phyloP scores from a whole-genome alignment of 495 filamentous ascomycete genomes.

The Aspergillus panamensis region DNA sequence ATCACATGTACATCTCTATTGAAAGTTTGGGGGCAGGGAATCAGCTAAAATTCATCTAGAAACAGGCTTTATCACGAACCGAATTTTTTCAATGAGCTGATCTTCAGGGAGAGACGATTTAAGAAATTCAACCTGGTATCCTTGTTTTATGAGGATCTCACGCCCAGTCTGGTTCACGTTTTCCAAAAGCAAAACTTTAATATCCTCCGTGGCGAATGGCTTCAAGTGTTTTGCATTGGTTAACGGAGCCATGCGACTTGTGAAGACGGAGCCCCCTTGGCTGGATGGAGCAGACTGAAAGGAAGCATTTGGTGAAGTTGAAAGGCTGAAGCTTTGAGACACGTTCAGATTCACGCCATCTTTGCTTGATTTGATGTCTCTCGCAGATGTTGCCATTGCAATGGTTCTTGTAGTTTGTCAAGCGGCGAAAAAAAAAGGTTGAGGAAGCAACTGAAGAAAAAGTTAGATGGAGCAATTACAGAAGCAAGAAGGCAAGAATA shows the following conservation, averaged over 20 bases:
- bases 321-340: slow-evolving; percentile 53
- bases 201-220: slow-evolving; percentile 90
- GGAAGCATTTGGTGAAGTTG: slow-evolving; percentile 60
- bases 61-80: slow-evolving; percentile 49
- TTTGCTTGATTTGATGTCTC: slow-evolving; percentile 32
- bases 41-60: slow-evolving; percentile 4
- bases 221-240: slow-evolving; percentile 74
- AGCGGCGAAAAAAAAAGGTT: background rate
- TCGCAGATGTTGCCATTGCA: slow-evolving; percentile 22
- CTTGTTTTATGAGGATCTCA: slow-evolving; percentile 77
- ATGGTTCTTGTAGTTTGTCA: background rate
- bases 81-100: slow-evolving; percentile 93
- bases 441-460: background rate
- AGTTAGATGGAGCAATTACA: background rate
- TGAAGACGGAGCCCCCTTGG: slow-evolving; percentile 34
- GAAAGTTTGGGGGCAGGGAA: slow-evolving; percentile 5
- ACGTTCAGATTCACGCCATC: slow-evolving; percentile 36
- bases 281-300: slow-evolving; percentile 63
- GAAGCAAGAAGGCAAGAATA: background rate
- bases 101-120: slow-evolving; percentile 89
- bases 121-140: slow-evolving; percentile 91
- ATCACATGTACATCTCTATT: slow-evolving; percentile 91
- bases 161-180: slow-evolving; percentile 90
- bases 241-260: slow-evolving; percentile 31
- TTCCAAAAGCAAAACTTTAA: slow-evolving; percentile 94